phyloP scores from a whole-genome alignment of 306 rosid species.

The Argentina anserina region DNA sequence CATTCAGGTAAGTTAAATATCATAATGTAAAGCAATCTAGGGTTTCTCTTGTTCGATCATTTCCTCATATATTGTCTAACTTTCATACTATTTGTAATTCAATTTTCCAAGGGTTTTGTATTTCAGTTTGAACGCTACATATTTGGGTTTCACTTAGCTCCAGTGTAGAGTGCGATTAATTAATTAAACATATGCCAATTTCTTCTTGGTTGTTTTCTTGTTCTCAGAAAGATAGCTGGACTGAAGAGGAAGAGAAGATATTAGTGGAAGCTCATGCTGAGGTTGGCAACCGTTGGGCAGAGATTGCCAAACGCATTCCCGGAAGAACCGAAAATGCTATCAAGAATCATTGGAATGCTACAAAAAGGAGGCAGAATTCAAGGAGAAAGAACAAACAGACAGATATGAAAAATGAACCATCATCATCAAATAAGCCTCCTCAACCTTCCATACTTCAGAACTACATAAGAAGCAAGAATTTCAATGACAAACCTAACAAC shows the following conservation, averaged over 20 bases:
- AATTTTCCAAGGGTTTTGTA: not conserved
- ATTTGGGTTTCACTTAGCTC: not conserved
- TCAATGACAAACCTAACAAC: not conserved
- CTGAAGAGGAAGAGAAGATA: conserved; percentile 68
- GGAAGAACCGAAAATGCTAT: conserved; percentile 90
- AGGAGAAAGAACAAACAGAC: conserved; percentile 62
- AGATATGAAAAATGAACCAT: conserved; percentile 1
- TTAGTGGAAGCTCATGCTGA: conserved; percentile 58
- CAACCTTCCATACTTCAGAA: conserved; percentile 67
- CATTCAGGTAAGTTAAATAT: conserved; percentile 1
- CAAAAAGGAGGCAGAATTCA: conserved; percentile 78
- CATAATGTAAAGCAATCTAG: not conserved
- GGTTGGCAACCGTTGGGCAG: conserved; percentile 84
- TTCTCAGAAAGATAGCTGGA: conserved; percentile 73
- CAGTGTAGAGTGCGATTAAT: not conserved
- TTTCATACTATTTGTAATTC: not conserved
- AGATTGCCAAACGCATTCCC: conserved; percentile 65
- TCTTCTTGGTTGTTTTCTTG: not conserved
- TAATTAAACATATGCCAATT: not conserved
- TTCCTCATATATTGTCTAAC: not conserved
- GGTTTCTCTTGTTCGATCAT: not conserved
- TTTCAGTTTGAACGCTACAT: not conserved
- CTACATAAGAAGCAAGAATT: conserved; percentile 47
- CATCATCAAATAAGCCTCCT: conserved; percentile 34
- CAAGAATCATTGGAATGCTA: conserved; percentile 95